These are phyloP conservation scores for Pseudonectria foliicola DNA, from an alignment of 2,329 filamentous ascomycete genomes.

Conservation along the genomic window DNA sequence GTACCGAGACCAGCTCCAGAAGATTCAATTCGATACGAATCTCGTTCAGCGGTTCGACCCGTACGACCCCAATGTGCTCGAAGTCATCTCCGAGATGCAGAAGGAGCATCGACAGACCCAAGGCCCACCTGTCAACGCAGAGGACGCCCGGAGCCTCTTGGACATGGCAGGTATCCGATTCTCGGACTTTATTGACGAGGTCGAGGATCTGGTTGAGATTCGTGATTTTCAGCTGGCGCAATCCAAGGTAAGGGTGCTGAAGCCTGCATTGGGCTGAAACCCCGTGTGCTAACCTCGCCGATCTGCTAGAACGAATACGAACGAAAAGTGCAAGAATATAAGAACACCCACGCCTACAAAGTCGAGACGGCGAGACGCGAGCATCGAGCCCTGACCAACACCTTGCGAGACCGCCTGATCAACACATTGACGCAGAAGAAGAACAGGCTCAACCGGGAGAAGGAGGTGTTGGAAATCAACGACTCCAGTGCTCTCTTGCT, in stretches of 20 bases:
- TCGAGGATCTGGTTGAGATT: constrained; percentile 83
- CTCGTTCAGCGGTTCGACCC: constrained; percentile 80
- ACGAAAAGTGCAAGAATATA: constrained; percentile 52
- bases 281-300: constrained; percentile 9
- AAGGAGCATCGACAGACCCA: constrained; percentile 45
- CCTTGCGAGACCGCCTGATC: constrained; percentile 59
- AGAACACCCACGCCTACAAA: constrained; percentile 54
- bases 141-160: constrained; percentile 48
- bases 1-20: constrained; percentile 84
- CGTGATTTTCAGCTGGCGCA: constrained; percentile 76
- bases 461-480: constrained; percentile 60
- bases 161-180: constrained; percentile 80
- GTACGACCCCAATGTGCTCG: constrained; percentile 65
- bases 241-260: constrained; percentile 62
- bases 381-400: constrained; percentile 50
- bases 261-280: constrained; percentile 1
- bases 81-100: constrained; percentile 60
- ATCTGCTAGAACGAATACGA: constrained; percentile 52
- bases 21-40: constrained; percentile 84
- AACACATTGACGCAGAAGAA: constrained; percentile 60
- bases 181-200: constrained; percentile 73
- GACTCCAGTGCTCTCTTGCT: constrained; percentile 59
- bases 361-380: constrained; percentile 56
- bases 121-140: constrained; percentile 30
- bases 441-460: constrained; percentile 56